Evolutionary conservation across 257 asterid species (phyloP).

Genomic region (Lavandula angustifolia): DNA sequence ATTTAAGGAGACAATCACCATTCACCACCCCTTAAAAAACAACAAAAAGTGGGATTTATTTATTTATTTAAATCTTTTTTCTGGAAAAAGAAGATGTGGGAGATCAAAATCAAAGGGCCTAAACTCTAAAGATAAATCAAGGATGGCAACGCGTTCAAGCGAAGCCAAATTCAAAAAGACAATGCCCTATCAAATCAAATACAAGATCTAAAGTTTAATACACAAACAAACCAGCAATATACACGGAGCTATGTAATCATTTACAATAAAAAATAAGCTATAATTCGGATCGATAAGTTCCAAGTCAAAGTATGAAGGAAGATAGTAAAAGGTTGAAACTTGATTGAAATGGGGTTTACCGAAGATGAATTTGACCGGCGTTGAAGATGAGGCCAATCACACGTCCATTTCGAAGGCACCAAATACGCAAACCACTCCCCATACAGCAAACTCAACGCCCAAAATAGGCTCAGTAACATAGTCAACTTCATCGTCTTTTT

Average conservation of each 20-base stretch:
- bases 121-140: not conserved
- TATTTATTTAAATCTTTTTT: not conserved
- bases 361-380: conserved; percentile 37
- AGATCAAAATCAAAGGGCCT: not conserved
- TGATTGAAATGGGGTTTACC: conserved; percentile 40
- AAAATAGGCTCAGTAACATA: conserved; percentile 51
- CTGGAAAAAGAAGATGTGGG: not conserved
- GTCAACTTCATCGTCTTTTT: conserved; percentile 55
- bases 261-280: not conserved
- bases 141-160: conserved; percentile 4
- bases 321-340: not conserved
- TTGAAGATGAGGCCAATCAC: conserved; percentile 88
- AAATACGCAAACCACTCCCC: conserved; percentile 93
- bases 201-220: conserved; percentile 35
- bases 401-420: conserved; percentile 64
- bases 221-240: conserved; percentile 14
- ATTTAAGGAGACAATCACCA: not conserved
- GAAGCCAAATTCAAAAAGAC: conserved; percentile 3
- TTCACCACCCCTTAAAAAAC: not conserved
- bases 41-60: not conserved
- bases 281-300: not conserved
- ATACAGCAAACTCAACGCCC: conserved; percentile 76
- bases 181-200: not conserved
- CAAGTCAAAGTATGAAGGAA: not conserved
- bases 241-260: conserved; percentile 17